Base-by-base conservation (phyloP, 768 basidiomycete genomes). In the Lentinula sp. region DNA sequence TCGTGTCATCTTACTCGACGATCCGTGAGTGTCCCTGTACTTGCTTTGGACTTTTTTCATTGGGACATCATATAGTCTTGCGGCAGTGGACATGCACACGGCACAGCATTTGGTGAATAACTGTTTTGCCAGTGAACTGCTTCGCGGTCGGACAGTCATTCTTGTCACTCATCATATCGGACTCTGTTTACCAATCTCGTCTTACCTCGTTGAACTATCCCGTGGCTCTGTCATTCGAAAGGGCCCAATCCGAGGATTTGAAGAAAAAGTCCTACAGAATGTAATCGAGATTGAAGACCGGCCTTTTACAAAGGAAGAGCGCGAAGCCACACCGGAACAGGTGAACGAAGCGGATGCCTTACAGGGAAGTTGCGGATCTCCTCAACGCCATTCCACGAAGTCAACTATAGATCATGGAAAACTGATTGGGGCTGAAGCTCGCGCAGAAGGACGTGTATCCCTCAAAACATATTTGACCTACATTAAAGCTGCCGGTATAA, bases 151-250 rank as follows among this genome's bases (percentile, higher is more conserved):
- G 15, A 94, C 92, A 0, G 80, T 93, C 64, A 80, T 94, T 61
- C 79, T 95, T 16, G 90, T 94, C 57, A 93, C 92, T 0, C 93
- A 95, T 68, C 89, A 93, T 67, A 83, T 91, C 60, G 80, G 77
- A 37, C 78, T 93, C 5, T 90, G 89, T 66, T 76, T 90, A 0
- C 86, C 89, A 0, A 74, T 80, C 16, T 85, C 91, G 0, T 73
- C 82, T 1, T 88, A 89, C 71, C 76, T 92, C 8, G 77, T 93
- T 18, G 85, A 87, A 66, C 71, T 89, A 9, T 74, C 75, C 1
- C 69, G 75, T 15, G 88, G 88, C 0, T 64, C 65, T 10, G 68
- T 88, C 15, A 46, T 78, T 2, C 77, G 79, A 18, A 79, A 82
- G 64, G 86, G 86, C 0, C 73, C 77, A 2, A 76, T 83, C 37